Base-by-base conservation (phyloP, 2,329 filamentous ascomycete genomes). In the Diaporthe nobilis region DNA sequence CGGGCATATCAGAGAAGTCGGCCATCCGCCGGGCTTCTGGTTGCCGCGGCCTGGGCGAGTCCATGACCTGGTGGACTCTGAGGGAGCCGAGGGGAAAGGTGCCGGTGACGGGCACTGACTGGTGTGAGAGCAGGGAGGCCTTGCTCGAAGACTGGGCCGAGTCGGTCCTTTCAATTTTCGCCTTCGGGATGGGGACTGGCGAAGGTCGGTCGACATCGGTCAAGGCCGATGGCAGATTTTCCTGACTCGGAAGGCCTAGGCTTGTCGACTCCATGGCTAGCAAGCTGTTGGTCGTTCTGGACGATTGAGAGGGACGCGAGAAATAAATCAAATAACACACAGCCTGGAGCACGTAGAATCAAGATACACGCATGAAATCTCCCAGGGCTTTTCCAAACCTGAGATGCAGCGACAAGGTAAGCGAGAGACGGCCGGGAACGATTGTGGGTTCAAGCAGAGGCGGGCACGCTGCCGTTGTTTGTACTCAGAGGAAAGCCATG, bases 21-120 rank as follows among this genome's bases (percentile, higher is more conserved):
- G n/a, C 31, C 25, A n/a, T 31, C 28, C 42, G 47, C 53, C 15
- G 55, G 55, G 22, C 60, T 61, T 70, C 71, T 72, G 31, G 65
- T 12, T 73, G 77, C 74, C 53, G 77, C 78, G 15, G 81, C 78
- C 60, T 79, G 74, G 77, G 77, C 3, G 76, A 65, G 79, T 81
- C 78, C 82, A 82, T 61, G n/a, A 72, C 75, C 42, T 82, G 78
- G 76, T 85, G 82, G 49, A 89, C 80, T 25, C 83, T 84, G 31
- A 89, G 83, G 17, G 81, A 84, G 8, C 88, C 88, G 42, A 87
- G 78, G 17, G 87, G 86, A 73, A 84, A 79, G 1, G 81, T 80
- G n/a, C 86, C 85, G 31, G 85, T 82, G 39, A 83, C 84, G 9
- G 81, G 80, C 5, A 86, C 80, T 13, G 85, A 87, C 70, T 81